Evolutionary conservation across 2,329 filamentous ascomycete species (phyloP).

Genomic region (Hirsutella thompsonii): DNA sequence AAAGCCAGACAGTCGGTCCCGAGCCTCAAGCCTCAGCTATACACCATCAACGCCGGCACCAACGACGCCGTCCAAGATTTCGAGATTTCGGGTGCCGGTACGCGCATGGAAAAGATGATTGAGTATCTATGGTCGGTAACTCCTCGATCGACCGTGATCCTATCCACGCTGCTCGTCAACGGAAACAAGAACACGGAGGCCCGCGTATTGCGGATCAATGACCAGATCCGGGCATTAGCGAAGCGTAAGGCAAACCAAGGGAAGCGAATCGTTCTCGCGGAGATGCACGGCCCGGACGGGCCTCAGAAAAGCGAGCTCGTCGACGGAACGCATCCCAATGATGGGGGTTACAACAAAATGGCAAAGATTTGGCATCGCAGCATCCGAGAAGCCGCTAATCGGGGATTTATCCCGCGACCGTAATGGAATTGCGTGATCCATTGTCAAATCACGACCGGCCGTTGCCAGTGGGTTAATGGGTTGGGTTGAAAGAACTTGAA

Average conservation of each 20-base stretch:
- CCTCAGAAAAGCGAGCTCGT: slow-evolving; percentile 18
- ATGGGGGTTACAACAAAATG: slow-evolving; percentile 28
- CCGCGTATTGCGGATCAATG: slow-evolving; percentile 19
- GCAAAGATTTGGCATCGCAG: slow-evolving; percentile 21
- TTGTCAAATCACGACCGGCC: neutral
- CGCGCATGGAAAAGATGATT: slow-evolving; percentile 21
- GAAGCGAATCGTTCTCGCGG: slow-evolving; percentile 23
- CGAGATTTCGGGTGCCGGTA: slow-evolving; percentile 15
- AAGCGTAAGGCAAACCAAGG: slow-evolving; percentile 12
- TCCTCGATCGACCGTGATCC: slow-evolving; percentile 19
- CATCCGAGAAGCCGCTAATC: slow-evolving; percentile 13
- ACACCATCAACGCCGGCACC: slow-evolving; percentile 29
- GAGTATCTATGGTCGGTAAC: slow-evolving; percentile 18
- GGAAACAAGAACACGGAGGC: slow-evolving; percentile 13
- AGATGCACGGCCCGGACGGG: slow-evolving; percentile 22
- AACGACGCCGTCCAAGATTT: slow-evolving; percentile 26
- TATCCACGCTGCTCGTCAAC: slow-evolving; percentile 25
- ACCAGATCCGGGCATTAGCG: slow-evolving; percentile 16
- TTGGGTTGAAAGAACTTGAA: no score
- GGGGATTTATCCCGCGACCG: slow-evolving; percentile 11
- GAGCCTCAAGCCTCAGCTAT: slow-evolving; percentile 22
- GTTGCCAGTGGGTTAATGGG: no score
- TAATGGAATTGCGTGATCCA: neutral
- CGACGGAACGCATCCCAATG: slow-evolving; percentile 25
- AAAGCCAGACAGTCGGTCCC: slow-evolving; percentile 20